Percentiles rank a stretch among this genome's conserved stretches.
phyloP scores from a whole-genome alignment of 106 monocot species.

The Dendrobium officinale region DNA sequence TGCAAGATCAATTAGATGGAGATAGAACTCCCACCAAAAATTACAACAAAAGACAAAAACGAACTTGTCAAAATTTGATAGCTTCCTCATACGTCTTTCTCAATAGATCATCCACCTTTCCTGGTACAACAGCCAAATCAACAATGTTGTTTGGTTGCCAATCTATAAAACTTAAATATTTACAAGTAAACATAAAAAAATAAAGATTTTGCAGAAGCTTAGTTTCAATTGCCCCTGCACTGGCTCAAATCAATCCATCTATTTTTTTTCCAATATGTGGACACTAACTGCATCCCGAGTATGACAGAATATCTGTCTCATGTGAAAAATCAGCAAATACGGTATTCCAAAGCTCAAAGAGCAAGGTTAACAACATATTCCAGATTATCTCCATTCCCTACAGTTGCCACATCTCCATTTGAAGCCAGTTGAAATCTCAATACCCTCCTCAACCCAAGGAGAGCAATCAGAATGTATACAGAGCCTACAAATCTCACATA shows the following conservation, averaged over 20 bases:
- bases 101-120: neutral
- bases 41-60: no score
- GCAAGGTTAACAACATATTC: neutral
- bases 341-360: neutral
- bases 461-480: constrained; percentile 59
- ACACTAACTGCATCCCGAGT: neutral
- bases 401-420: constrained; percentile 71
- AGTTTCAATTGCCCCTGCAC: neutral
- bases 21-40: neutral
- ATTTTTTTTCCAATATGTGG: neutral
- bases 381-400: constrained; percentile 53
- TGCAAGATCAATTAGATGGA: neutral
- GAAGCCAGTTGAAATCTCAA: neutral
- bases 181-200: constrained; percentile 1
- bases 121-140: constrained; percentile 3
- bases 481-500: constrained; percentile 51
- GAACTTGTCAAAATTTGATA: neutral
- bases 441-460: constrained; percentile 54
- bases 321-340: neutral
- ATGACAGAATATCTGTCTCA: neutral
- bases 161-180: constrained; percentile 1
- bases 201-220: neutral
- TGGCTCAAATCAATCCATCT: neutral
- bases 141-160: neutral
- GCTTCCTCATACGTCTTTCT: neutral